phyloP scores from a whole-genome alignment of 2,329 filamentous ascomycete species.

The Ceratocystis huliohia region DNA sequence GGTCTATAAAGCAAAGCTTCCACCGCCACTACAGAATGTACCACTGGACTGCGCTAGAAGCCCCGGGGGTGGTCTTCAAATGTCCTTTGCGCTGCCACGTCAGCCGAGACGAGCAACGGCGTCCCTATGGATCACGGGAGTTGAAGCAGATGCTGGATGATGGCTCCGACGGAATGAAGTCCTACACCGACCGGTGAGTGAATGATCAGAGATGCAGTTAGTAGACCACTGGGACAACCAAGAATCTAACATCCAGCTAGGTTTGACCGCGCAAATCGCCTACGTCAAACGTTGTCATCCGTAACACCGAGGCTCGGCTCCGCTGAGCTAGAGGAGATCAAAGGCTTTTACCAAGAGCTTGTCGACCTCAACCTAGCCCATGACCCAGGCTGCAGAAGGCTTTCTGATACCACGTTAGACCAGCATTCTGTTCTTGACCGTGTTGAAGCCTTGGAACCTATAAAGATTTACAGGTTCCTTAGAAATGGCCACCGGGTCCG shows the following conservation, averaged over 20 bases:
- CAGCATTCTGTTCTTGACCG: not conserved
- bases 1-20: not conserved
- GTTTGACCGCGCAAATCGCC: not conserved
- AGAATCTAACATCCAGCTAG: not conserved
- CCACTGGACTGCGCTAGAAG: not conserved
- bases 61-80: not conserved
- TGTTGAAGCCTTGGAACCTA: not conserved
- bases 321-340: not conserved
- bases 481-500: not conserved
- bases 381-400: not conserved
- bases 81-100: not conserved
- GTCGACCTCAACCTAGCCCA: not conserved
- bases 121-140: not conserved
- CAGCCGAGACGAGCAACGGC: not conserved
- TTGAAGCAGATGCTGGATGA: not conserved
- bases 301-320: not conserved
- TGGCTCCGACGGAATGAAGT: not conserved
- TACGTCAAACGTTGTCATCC: not conserved
- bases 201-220: too few species aligned
- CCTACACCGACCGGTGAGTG: not conserved
- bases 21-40: not conserved
- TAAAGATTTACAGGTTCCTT: not conserved
- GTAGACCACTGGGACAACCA: not conserved
- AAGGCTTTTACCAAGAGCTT: not conserved
- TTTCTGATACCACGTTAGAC: not conserved